Conservation (phyloP, 331 rosid genomes). For the Cydonia oblonga region DNA sequence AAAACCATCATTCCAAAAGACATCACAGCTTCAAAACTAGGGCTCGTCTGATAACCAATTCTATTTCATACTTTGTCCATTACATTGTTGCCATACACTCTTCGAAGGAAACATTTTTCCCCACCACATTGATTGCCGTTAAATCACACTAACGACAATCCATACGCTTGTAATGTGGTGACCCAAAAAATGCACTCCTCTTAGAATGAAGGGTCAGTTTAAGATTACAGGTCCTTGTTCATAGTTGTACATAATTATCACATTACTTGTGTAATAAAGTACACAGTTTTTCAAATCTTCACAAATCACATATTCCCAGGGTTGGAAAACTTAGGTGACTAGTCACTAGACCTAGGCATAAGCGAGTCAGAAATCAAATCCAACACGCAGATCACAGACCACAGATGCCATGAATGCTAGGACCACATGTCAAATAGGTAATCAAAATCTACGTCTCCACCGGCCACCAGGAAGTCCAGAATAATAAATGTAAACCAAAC, state of each 20-base stretch:
- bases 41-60: neutral
- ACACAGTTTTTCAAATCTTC: neutral
- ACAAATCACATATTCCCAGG: neutral
- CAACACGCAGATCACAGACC: neutral
- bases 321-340: neutral
- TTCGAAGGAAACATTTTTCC: neutral
- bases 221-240: neutral
- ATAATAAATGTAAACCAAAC: neutral
- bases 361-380: neutral
- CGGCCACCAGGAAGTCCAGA: neutral
- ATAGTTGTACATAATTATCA: too few species aligned
- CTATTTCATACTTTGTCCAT: neutral
- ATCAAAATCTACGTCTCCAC: neutral
- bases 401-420: slow-evolving; percentile 1
- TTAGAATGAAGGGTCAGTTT: neutral
- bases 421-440: neutral
- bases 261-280: too few species aligned
- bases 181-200: neutral
- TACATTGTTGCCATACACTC: neutral
- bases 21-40: neutral
- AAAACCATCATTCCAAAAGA: neutral
- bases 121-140: neutral
- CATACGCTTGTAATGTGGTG: neutral
- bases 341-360: neutral
- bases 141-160: neutral